A percentile compares a stretch with the other conserved stretches of the same genome.
Conservation (phyloP, 106 monocot species). For the Xerophyta viscosa region DNA sequence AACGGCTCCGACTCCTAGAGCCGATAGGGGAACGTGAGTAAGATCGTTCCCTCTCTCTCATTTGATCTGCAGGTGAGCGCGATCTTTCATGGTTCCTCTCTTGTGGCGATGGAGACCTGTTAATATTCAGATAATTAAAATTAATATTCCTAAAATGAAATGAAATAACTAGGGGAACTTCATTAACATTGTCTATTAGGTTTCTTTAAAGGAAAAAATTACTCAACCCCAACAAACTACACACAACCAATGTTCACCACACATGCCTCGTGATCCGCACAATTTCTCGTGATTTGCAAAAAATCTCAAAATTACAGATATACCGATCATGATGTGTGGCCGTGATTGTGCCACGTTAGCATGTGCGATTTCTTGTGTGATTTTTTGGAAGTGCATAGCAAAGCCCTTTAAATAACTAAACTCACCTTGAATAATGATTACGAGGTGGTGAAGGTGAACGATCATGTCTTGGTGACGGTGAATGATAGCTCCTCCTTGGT, state of each 20-base stretch:
- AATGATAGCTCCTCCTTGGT: not conserved
- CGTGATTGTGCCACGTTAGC: not conserved
- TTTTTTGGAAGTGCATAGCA: not conserved
- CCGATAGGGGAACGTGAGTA: constrained; percentile 35
- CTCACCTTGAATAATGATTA: not conserved
- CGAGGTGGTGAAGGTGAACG: not conserved
- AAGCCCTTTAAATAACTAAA: too few relatives aligned
- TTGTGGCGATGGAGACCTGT: constrained; percentile 44
- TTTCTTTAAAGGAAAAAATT: not conserved
- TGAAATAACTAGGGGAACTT: too few relatives aligned
- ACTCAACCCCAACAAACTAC: too few relatives aligned
- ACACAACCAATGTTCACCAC: too few relatives aligned
- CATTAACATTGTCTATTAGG: not conserved
- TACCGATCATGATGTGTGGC: too few relatives aligned
- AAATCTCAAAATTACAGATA: too few relatives aligned
- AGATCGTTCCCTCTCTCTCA: constrained; percentile 1
- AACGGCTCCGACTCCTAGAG: constrained; percentile 36
- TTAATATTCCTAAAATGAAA: not conserved
- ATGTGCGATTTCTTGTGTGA: not conserved
- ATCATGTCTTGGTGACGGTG: constrained; percentile 5
- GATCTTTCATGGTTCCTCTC: not conserved
- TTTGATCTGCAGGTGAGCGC: too few relatives aligned
- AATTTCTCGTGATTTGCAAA: too few relatives aligned
- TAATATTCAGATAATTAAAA: not conserved
- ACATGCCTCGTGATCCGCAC: too few relatives aligned